Conservation (phyloP, 805 yeast genomes). For the Dipodascopsis uninucleata region DNA sequence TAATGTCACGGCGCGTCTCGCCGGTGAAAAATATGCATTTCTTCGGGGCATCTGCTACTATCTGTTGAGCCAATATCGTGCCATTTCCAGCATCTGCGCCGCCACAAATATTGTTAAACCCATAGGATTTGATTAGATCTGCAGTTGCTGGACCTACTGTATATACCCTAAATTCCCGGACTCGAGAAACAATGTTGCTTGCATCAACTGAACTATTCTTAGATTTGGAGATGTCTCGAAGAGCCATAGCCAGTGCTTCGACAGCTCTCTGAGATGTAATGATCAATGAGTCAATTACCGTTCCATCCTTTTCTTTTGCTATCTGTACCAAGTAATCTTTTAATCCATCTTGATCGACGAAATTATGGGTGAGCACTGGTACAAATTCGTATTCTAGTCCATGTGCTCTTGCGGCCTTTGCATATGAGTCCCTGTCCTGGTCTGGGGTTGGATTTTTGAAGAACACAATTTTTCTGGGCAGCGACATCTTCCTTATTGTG, state of each 20-base stretch:
- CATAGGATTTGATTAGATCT: conserved; percentile 52
- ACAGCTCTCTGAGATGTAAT: conserved; percentile 92
- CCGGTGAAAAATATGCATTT: conserved; percentile 72
- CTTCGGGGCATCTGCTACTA: conserved; percentile 45
- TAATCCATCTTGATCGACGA: conserved; percentile 47
- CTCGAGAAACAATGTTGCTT: neutral
- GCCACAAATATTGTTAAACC: conserved; percentile 68
- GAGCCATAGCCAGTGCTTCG: conserved; percentile 54
- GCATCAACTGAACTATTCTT: conserved; percentile 4
- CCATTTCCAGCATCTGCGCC: conserved; percentile 83
- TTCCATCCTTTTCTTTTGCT: conserved; percentile 32
- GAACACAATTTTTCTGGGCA: conserved; percentile 8
- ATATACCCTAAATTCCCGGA: conserved; percentile 47
- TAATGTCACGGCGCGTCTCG: conserved; percentile 72
- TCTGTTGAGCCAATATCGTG: conserved; percentile 52
- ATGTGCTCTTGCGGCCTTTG: conserved; percentile 4
- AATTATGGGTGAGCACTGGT: conserved; percentile 69
- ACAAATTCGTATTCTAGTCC: conserved; percentile 44
- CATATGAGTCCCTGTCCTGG: conserved; percentile 9
- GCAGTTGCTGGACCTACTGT: conserved; percentile 93
- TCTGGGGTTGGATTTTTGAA: conserved; percentile 22
- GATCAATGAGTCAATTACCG: conserved; percentile 46
- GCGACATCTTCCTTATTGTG: no score
- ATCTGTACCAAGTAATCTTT: conserved; percentile 39
- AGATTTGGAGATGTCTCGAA: conserved; percentile 39